Evolutionary conservation across 352 stramenopile genomes (phyloP).

Genomic region (Phytophthora nicotianae): DNA sequence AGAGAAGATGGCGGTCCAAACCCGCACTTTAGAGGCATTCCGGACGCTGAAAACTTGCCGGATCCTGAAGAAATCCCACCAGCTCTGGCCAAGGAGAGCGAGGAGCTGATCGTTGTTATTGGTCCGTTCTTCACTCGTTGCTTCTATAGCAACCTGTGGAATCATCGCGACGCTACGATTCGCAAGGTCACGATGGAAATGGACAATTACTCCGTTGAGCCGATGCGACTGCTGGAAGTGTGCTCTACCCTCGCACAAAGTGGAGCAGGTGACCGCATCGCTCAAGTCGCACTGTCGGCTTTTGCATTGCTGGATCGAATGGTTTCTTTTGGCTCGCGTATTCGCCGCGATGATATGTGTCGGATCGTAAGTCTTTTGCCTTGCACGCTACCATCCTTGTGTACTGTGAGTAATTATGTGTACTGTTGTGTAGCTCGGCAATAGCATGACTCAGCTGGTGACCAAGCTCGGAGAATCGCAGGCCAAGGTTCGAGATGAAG

Average conservation of each 20-base stretch:
- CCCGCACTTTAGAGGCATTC: slow-evolving; percentile 65
- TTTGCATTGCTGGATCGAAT: slow-evolving; percentile 71
- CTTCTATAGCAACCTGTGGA: slow-evolving; percentile 90
- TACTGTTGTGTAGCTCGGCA: slow-evolving; percentile 53
- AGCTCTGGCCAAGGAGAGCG: slow-evolving; percentile 76
- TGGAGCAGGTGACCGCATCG: slow-evolving; percentile 71
- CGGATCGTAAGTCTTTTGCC: slow-evolving; percentile 55
- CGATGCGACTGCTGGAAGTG: slow-evolving; percentile 56
- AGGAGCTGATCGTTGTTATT: slow-evolving; percentile 78
- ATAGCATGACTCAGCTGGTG: slow-evolving; percentile 78
- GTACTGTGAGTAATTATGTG: background rate
- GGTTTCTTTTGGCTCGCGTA: slow-evolving; percentile 47
- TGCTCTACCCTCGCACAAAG: slow-evolving; percentile 76
- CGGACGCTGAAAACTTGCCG: slow-evolving; percentile 67
- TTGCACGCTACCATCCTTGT: background rate
- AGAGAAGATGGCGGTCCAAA: slow-evolving; percentile 36
- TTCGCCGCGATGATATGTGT: slow-evolving; percentile 70
- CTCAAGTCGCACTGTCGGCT: slow-evolving; percentile 76
- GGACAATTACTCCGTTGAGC: slow-evolving; percentile 54
- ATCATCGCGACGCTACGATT: slow-evolving; percentile 83
- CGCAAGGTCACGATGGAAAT: slow-evolving; percentile 85
- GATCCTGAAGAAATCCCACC: slow-evolving; percentile 74
- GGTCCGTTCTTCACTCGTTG: slow-evolving; percentile 79
- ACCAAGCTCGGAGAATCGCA: slow-evolving; percentile 81
- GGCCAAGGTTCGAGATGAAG: slow-evolving; percentile 77